Percentiles rank a stretch among this genome's conserved stretches.
Conservation (phyloP, 768 basidiomycete species). For the Leucocoprinus birnbaumii region DNA sequence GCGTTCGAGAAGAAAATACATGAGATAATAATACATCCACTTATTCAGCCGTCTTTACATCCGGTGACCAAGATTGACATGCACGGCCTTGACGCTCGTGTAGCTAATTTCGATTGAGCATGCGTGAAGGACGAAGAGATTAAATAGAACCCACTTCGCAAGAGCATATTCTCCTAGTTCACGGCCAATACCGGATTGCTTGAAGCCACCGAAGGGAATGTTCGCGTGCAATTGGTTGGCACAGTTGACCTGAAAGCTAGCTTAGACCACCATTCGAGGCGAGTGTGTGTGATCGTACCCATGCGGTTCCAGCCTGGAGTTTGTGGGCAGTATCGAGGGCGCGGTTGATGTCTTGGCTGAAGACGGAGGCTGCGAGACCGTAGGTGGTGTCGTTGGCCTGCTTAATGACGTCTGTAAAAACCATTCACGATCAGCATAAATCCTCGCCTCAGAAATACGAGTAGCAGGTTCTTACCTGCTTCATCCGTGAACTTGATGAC, state of each 20-base stretch:
- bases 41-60: conserved; percentile 15
- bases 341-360: conserved; percentile 74
- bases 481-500: conserved; percentile 63
- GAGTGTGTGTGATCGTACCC: conserved; percentile 36
- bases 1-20: not conserved
- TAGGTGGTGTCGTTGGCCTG: conserved; percentile 87
- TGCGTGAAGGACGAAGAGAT: not conserved
- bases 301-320: conserved; percentile 80
- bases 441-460: no score
- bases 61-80: conserved; percentile 50
- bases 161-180: conserved; percentile 80
- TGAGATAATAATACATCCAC: not conserved
- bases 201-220: conserved; percentile 85
- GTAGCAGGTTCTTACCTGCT: conserved; percentile 13
- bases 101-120: conserved; percentile 33
- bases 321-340: conserved; percentile 71
- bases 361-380: conserved; percentile 87
- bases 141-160: conserved; percentile 40
- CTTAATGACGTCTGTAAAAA: conserved; percentile 55
- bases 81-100: conserved; percentile 68
- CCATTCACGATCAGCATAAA: no score
- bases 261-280: not conserved
- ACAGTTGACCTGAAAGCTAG: conserved; percentile 37
- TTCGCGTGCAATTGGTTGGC: conserved; percentile 46
- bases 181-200: conserved; percentile 78